Conservation (phyloP, 768 basidiomycete species). For the Lactarius sp. region DNA sequence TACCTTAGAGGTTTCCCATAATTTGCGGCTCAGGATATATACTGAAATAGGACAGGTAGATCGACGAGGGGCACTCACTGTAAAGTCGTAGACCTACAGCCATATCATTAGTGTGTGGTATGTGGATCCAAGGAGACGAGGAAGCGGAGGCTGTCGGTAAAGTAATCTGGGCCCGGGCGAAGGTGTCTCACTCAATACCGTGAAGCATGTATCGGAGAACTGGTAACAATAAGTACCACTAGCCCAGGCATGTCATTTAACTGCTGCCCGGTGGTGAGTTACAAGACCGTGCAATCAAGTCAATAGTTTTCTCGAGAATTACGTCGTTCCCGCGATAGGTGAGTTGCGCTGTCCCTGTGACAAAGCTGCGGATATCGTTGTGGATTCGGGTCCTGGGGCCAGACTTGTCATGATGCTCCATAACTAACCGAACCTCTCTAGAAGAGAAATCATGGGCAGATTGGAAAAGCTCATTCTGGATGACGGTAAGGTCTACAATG, state of each 20-base stretch:
- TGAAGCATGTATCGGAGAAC: background rate
- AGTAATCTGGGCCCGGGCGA: background rate
- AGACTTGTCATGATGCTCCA: background rate
- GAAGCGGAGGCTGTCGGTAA: no score
- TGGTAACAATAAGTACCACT: background rate
- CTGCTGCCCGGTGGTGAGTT: background rate
- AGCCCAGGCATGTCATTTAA: background rate
- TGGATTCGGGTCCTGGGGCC: background rate
- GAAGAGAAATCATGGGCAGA: background rate
- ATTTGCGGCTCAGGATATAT: no score
- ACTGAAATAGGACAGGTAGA: no score
- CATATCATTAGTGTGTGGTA: no score
- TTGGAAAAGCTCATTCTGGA: background rate
- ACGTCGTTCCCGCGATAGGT: constrained; percentile 2
- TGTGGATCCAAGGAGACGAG: no score
- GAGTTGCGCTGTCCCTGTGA: background rate
- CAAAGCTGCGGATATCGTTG: background rate
- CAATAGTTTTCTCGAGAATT: constrained; percentile 10
- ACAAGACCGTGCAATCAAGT: constrained; percentile 10
- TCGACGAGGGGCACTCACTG: no score
- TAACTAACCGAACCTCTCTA: background rate
- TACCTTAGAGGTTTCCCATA: no score
- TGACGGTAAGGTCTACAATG: constrained; percentile 7
- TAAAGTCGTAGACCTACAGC: no score
- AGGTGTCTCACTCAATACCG: no score